A percentile compares a stretch with the other conserved stretches of the same genome.
Conservation (phyloP, 768 basidiomycete genomes). For the Amanita rubescens region DNA sequence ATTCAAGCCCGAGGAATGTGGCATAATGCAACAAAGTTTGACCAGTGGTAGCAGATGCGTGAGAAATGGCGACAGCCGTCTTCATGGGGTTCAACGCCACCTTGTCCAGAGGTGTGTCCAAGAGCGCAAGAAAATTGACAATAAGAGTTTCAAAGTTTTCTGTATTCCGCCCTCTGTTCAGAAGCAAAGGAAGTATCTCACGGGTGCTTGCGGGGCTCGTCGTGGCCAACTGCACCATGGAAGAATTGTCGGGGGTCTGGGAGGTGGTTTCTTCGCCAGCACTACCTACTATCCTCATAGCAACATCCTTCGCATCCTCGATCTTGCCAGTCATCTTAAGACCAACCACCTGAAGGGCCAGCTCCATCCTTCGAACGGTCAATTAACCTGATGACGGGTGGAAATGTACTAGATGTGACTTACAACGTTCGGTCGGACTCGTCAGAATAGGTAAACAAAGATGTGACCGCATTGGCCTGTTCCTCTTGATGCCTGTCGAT, state of each 20-base stretch:
- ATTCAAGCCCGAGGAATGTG: conserved; percentile 66
- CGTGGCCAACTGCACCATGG: conserved; percentile 51
- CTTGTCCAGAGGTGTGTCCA: conserved; percentile 56
- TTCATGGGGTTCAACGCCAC: conserved; percentile 35
- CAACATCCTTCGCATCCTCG: conserved; percentile 88
- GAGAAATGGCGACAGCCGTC: conserved; percentile 54
- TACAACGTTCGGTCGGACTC: conserved; percentile 85
- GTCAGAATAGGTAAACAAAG: conserved; percentile 85
- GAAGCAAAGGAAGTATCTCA: conserved; percentile 51
- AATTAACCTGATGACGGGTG: conserved; percentile 5
- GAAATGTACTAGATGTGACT: conserved; percentile 19
- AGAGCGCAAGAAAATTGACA: conserved; percentile 70
- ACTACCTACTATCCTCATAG: conserved; percentile 84
- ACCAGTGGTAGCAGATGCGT: conserved; percentile 57
- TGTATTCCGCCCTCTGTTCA: conserved; percentile 45
- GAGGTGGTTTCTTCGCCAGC: conserved; percentile 39
- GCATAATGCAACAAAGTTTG: conserved; percentile 91
- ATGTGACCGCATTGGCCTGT: conserved; percentile 38
- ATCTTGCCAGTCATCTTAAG: conserved; percentile 96
- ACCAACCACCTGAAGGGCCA: conserved; percentile 91
- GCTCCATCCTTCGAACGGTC: conserved; percentile 67
- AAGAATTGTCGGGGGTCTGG: conserved; percentile 23
- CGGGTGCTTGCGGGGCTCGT: conserved; percentile 29
- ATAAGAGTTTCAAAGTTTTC: conserved; percentile 70
- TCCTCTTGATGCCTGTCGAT: conserved; percentile 70